Percentiles rank a stretch among this genome's conserved stretches.
Conservation (phyloP, 1,284 basidiomycete species). For the Coriolopsis trogii region DNA sequence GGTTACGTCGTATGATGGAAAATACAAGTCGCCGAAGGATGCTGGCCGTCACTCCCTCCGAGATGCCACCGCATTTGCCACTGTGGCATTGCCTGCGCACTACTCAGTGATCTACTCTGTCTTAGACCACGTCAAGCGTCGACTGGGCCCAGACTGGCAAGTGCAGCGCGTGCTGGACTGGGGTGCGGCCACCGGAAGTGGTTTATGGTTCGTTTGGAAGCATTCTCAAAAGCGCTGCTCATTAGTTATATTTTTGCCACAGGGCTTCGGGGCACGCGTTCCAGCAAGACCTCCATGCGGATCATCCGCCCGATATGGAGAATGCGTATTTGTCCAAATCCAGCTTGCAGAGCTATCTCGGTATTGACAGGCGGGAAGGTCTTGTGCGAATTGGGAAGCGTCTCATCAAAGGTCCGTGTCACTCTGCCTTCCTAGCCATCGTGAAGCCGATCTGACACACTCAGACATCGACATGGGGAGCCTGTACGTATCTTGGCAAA, state of each 20-base stretch:
- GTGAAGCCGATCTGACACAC: conserved; percentile 2
- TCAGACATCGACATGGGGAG: conserved; percentile 51
- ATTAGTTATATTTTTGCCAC: conserved; percentile 10
- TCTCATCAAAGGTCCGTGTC: conserved; percentile 53
- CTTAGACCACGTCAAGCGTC: conserved; percentile 60
- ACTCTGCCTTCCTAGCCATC: background rate
- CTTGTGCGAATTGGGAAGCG: conserved; percentile 66
- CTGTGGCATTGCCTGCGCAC: conserved; percentile 75
- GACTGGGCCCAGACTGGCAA: conserved; percentile 61
- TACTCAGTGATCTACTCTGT: conserved; percentile 74
- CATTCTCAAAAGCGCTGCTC: background rate
- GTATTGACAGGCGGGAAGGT: conserved; percentile 73
- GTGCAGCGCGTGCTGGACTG: conserved; percentile 70
- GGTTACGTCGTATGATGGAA: conserved; percentile 48
- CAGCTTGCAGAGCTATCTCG: conserved; percentile 60
- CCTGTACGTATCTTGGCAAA: conserved; percentile 56
- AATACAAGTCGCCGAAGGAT: conserved; percentile 63
- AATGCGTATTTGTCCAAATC: conserved; percentile 49
- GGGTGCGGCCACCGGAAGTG: conserved; percentile 76
- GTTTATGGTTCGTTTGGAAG: conserved; percentile 59
- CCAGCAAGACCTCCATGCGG: conserved; percentile 39
- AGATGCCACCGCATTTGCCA: conserved; percentile 76
- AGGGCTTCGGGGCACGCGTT: conserved; percentile 71
- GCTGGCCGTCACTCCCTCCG: conserved; percentile 59
- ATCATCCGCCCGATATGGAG: conserved; percentile 31